Evolutionary conservation across 2,329 filamentous ascomycete species (phyloP), one percentile per base, ranked within the genome.

Genomic region (Macrophomina pseudophaseolina): DNA sequence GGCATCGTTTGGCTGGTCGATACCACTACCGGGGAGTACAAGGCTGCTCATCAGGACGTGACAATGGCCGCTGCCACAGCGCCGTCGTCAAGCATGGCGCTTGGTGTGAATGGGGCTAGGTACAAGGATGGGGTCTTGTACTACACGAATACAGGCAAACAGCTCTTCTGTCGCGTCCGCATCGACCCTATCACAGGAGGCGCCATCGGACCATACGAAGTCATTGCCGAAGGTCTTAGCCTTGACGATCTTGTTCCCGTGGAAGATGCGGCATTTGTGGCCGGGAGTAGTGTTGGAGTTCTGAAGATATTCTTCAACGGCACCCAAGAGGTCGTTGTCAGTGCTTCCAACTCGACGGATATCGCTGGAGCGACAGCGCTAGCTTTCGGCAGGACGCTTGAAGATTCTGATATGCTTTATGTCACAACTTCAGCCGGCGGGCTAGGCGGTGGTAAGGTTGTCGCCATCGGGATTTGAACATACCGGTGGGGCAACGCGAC

Each of bases 21-120:
- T 46, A 59, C 65, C 0, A 5, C 32, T 9, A 72, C 70, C 1
- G 66, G 68, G 3, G 58, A 53, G n/a, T 67, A 62, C 38, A 40
- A 44, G 8, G 62, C 70, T n/a, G 60, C 62, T 5, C 63, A 74
- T 9, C 60, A 69, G 7, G 59, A 74, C 40, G 38, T 49, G 5
- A 68, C 46, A 2, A 68, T 73, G 16, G 67, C 70, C 7, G 46
- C 69, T 14, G 64, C 60, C 3, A 33, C 64, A 5, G 67, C 69
- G 8, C 53, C 68, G 9, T 59, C 56, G 4, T 44, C 63, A 5
- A n/a, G 56, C 0, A n/a, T 71, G 30, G 51, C 72, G 5, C 44
- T 65, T n/a, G 73, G 74, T 5, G 70, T 70, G 16, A 75, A 76
- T 30, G 73, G 73, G 1, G 33, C 74, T 16, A 69, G 70, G 23